phyloP scores from a whole-genome alignment of 148 eudicot species.

The Cornus florida region DNA sequence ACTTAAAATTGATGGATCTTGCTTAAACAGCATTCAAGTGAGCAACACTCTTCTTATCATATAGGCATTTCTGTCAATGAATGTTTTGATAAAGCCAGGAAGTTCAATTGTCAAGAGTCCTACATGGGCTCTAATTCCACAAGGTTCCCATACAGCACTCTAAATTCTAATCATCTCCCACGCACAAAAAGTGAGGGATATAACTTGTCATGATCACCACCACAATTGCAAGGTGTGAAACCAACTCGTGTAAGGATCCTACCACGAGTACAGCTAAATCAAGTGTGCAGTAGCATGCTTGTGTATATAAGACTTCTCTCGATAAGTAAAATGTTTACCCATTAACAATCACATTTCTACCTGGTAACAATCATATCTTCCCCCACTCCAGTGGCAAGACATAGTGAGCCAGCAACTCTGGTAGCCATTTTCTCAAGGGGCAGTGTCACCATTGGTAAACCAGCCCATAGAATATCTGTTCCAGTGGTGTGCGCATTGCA shows the following conservation, averaged over 20 bases:
- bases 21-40: too few species aligned
- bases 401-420: constrained; percentile 85
- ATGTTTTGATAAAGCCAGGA: too few species aligned
- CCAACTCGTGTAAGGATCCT: not conserved
- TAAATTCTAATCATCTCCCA: not conserved
- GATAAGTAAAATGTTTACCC: not conserved
- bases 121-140: too few species aligned
- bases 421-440: constrained; percentile 89
- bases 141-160: not conserved
- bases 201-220: not conserved
- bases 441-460: constrained; percentile 76
- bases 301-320: not conserved
- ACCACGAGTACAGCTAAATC: not conserved
- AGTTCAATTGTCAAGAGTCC: too few species aligned
- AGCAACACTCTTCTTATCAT: too few species aligned
- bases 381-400: constrained; percentile 77
- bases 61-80: too few species aligned
- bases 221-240: not conserved
- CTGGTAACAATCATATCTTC: constrained; percentile 78
- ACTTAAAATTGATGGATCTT: too few species aligned
- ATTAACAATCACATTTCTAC: constrained; percentile 22
- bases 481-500: constrained; percentile 95
- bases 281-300: not conserved
- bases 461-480: constrained; percentile 88
- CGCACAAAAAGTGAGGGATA: not conserved